These are phyloP conservation scores for Elymus sibiricus DNA, from an alignment of 176 grass and related monocot species.

Conservation along the genomic window DNA sequence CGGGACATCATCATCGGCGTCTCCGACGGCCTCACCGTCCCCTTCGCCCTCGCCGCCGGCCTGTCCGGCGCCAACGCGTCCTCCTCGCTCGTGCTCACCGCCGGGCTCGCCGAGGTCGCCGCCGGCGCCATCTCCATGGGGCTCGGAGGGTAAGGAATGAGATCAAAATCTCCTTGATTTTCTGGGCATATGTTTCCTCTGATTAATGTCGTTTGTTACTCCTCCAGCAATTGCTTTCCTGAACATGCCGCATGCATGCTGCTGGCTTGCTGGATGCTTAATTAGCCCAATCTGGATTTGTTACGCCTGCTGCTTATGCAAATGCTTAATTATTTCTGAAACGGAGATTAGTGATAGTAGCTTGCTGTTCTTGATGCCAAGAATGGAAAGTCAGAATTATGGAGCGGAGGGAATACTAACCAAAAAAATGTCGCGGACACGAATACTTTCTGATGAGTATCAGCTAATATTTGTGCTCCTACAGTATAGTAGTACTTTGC, in stretches of 20 bases:
- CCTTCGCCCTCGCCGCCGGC: conserved; percentile 89
- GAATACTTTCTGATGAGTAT: background rate
- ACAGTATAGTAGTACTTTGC: background rate
- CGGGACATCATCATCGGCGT: conserved; percentile 96
- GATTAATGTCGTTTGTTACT: background rate
- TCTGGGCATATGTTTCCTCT: background rate
- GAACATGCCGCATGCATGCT: background rate
- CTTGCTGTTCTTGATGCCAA: background rate
- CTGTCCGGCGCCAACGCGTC: conserved; percentile 75
- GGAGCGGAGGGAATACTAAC: too few species aligned
- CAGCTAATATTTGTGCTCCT: background rate
- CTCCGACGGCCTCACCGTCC: conserved; percentile 95
- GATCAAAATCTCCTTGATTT: background rate
- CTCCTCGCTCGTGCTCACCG: conserved; percentile 82
- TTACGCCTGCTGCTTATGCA: background rate
- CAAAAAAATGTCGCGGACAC: too few species aligned
- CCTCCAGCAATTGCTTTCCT: background rate
- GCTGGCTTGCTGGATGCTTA: background rate
- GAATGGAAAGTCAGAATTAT: background rate
- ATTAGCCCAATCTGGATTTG: background rate
- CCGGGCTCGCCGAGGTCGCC: conserved; percentile 86
- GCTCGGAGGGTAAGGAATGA: conserved; percentile 69
- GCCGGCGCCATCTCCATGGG: conserved; percentile 99
- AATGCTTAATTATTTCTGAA: background rate
- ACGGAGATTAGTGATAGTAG: background rate